Evolutionary conservation across 2,329 filamentous ascomycete genomes (phyloP), one percentile per base, ranked within the genome.

Genomic region (Fusarium tjaetaba): DNA sequence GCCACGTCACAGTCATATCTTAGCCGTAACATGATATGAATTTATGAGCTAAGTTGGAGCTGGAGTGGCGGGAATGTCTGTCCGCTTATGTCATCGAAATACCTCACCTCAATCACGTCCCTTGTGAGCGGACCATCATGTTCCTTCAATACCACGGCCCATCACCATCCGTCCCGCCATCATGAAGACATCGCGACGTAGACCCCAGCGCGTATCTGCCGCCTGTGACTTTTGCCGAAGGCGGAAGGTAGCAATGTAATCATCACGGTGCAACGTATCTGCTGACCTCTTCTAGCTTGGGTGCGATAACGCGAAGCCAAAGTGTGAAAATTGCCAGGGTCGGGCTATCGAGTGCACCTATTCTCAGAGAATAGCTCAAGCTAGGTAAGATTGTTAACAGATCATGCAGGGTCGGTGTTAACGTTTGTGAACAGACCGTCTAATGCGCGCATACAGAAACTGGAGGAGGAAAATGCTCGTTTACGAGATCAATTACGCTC

Each of bases 391-490:
- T 2, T 7, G 2, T 5, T 3, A 22, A 28, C 0, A 22, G 4
- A 7, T 4, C 20, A 11, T 11, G 20, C 0, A 11, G 4, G 6
- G 3, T 2, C 28, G 14, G 4, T 28, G 20, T 10, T 48, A 11
- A 20, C 1, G 1, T 15, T 7, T 0, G 3, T 3, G 22, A 28
- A 1, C 1, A 74, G 74, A 2, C 74, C 74, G 5, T 76, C 74
- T 0, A 76, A 76, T n/a, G 80, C 82, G 13, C 82, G 80, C 5
- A 77, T 74, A 16, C 61, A 65, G 11, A 81, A 79, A 77, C 61
- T 85, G 36, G 71, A 75, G 15, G 79, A 84, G 45, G 84, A 85
- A 46, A 84, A 83, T 20, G 80, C 80, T 15, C 66, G 80, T 52
- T 62, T 85, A 4, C 64, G 72, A 13, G 24, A 74, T 80, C 82